phyloP scores from a whole-genome alignment of 148 eudicot genomes.

The Cornus suecica region DNA sequence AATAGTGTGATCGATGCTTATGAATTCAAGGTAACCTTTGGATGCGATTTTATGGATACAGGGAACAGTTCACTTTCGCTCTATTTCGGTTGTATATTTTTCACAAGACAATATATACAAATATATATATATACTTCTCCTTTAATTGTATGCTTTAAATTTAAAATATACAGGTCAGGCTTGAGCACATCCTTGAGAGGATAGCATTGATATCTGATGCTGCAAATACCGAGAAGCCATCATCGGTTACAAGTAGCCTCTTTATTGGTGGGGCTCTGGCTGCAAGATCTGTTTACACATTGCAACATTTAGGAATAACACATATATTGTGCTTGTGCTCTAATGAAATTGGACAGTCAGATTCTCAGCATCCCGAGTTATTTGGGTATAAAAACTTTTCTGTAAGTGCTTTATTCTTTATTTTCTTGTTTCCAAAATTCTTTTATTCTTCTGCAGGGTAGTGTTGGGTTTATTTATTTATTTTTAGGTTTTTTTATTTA shows the following conservation, averaged over 20 bases:
- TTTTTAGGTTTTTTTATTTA: not conserved
- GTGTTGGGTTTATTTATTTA: not conserved
- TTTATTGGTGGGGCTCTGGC: constrained; percentile 96
- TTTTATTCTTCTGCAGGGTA: not conserved
- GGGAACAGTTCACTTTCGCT: not conserved
- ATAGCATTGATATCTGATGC: constrained; percentile 88
- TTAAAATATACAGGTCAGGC: constrained; percentile 62
- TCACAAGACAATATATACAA: too few relatives aligned
- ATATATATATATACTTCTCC: not conserved
- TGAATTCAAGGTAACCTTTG: constrained; percentile 66
- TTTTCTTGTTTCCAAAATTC: not conserved
- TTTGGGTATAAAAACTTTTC: constrained; percentile 74
- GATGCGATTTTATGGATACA: not conserved
- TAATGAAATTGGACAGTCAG: constrained; percentile 94
- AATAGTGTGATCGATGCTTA: constrained; percentile 83
- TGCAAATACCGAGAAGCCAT: constrained; percentile 93
- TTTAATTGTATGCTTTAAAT: not conserved
- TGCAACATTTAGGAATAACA: constrained; percentile 82
- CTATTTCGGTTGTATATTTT: not conserved
- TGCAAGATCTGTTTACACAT: constrained; percentile 87
- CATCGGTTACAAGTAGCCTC: constrained; percentile 49
- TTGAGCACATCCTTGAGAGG: constrained; percentile 96
- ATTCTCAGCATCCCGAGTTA: constrained; percentile 74
- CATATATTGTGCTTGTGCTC: constrained; percentile 92
- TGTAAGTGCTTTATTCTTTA: constrained; percentile 42